phyloP scores from a whole-genome alignment of 208 protist species.

The Perkinsela sp. region DNA sequence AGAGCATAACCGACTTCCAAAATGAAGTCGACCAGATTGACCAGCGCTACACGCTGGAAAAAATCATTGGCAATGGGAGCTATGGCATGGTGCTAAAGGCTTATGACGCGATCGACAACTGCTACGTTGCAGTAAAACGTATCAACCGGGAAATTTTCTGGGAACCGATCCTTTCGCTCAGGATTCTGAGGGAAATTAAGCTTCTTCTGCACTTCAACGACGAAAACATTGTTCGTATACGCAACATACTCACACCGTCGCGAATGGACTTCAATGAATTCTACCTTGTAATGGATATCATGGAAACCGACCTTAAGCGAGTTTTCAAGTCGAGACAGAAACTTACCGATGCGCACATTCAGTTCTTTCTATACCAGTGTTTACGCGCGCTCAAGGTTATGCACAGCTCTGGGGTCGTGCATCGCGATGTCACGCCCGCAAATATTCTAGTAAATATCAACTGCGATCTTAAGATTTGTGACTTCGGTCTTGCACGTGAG shows the following conservation, averaged over 20 bases:
- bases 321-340: conserved; percentile 64
- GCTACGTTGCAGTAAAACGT: conserved; percentile 69
- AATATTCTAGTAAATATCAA: conserved; percentile 85
- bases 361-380: conserved; percentile 84
- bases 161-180: conserved; percentile 58
- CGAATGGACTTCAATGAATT: conserved; percentile 48
- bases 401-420: conserved; percentile 72
- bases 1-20: conserved; percentile 27
- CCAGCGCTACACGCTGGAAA: conserved; percentile 47
- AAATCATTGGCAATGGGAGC: conserved; percentile 56
- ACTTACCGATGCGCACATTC: conserved; percentile 65
- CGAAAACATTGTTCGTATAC: conserved; percentile 62
- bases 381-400: conserved; percentile 71
- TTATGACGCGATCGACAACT: conserved; percentile 21
- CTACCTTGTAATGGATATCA: conserved; percentile 80
- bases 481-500: conserved; percentile 70
- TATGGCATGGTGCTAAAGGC: conserved; percentile 66
- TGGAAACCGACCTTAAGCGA: conserved; percentile 81
- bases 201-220: conserved; percentile 57
- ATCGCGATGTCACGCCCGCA: conserved; percentile 78
- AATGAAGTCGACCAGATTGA: conserved; percentile 35
- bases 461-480: conserved; percentile 83
- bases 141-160: conserved; percentile 78
- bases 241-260: conserved; percentile 42
- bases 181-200: conserved; percentile 78